Conservation (phyloP, 1,284 basidiomycete genomes). For the Porodaedalea pini region DNA sequence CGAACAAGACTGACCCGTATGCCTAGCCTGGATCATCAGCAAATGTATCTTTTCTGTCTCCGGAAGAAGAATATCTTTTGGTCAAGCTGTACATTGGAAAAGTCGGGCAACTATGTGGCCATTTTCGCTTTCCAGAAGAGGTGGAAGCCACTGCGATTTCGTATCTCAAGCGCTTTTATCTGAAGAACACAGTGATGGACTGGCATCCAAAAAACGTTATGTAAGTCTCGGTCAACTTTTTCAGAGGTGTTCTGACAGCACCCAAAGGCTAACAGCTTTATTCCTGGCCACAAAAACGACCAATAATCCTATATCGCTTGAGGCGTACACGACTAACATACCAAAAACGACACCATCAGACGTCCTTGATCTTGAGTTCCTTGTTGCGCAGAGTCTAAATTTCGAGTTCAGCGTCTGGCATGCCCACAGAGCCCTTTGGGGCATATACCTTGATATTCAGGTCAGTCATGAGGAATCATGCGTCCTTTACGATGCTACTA, state of each 20-base stretch:
- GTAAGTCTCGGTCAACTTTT: conserved; percentile 40
- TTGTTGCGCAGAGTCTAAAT: conserved; percentile 87
- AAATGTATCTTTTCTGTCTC: conserved; percentile 67
- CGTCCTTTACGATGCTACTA: not conserved
- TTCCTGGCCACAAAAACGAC: conserved; percentile 97
- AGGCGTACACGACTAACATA: conserved; percentile 77
- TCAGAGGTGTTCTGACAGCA: conserved; percentile 2
- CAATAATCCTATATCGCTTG: conserved; percentile 86
- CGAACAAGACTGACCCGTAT: conserved; percentile 23
- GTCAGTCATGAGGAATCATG: conserved; percentile 38
- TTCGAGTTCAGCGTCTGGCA: conserved; percentile 96
- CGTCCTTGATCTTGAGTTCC: conserved; percentile 91
- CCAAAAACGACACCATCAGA: conserved; percentile 76
- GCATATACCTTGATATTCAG: conserved; percentile 88
- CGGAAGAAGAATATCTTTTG: conserved; percentile 84
- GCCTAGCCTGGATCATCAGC: conserved; percentile 63
- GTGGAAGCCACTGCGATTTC: conserved; percentile 90
- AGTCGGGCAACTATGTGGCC: conserved; percentile 79
- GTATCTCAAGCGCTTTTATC: conserved; percentile 95
- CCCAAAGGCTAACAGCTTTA: conserved; percentile 83
- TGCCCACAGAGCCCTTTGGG: conserved; percentile 85
- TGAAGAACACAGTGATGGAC: conserved; percentile 98
- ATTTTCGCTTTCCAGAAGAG: conserved; percentile 86
- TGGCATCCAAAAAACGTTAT: conserved; percentile 99
- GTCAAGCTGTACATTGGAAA: conserved; percentile 89